phyloP scores from a whole-genome alignment of 768 basidiomycete genomes.

The Dictyophora rubrovolvata region DNA sequence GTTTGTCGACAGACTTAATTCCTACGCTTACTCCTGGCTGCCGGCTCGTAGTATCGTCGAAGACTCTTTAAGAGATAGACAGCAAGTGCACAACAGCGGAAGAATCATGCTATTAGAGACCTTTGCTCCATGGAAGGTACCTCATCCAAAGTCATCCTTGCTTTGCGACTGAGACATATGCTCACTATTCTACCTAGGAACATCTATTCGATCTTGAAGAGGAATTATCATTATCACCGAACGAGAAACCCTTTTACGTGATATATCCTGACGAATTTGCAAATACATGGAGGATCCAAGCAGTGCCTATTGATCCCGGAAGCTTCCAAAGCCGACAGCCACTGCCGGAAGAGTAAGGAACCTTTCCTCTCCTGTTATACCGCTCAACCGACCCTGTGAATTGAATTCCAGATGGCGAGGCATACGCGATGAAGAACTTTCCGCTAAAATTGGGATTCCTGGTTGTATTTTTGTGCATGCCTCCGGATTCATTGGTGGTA shows the following conservation, averaged over 20 bases:
- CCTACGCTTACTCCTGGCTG: conserved; percentile 84
- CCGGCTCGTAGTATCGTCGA: conserved; percentile 78
- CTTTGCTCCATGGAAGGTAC: conserved; percentile 83
- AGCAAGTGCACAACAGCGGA: conserved; percentile 55
- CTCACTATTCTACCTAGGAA: conserved; percentile 48
- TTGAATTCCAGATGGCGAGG: conserved; percentile 61
- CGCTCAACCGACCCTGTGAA: not conserved
- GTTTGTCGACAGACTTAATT: conserved; percentile 68
- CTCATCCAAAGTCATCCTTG: conserved; percentile 8
- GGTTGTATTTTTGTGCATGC: conserved; percentile 92
- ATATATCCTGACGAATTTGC: conserved; percentile 79
- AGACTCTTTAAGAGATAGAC: conserved; percentile 42
- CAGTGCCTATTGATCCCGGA: conserved; percentile 71
- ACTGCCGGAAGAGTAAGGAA: conserved; percentile 56
- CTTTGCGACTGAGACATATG: not conserved
- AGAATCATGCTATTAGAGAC: conserved; percentile 70
- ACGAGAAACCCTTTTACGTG: conserved; percentile 64
- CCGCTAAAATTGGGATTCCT: conserved; percentile 59
- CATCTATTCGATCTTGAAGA: conserved; percentile 84
- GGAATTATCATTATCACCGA: conserved; percentile 34
- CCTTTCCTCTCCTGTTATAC: conserved; percentile 8
- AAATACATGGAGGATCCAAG: conserved; percentile 84
- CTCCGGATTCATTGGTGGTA: conserved; percentile 93
- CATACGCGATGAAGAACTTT: conserved; percentile 73
- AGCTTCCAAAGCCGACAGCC: conserved; percentile 89